These are phyloP conservation scores for Lactarius deliciosus DNA, from an alignment of 768 basidiomycete species.

Conservation along the genomic window DNA sequence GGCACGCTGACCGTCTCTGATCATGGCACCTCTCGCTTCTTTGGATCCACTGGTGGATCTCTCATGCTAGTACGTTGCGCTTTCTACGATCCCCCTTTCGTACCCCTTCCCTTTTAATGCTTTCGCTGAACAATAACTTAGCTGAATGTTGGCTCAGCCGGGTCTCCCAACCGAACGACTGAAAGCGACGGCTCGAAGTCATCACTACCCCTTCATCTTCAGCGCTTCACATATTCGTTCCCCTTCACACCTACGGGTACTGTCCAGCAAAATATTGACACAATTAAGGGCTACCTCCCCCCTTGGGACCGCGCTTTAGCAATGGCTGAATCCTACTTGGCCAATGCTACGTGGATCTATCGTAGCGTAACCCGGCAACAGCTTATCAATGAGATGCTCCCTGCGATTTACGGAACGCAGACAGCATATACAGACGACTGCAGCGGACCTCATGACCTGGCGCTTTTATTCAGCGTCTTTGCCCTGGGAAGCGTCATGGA, in stretches of 20 bases:
- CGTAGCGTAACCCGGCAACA: constrained; percentile 66
- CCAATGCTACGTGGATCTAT: constrained; percentile 59
- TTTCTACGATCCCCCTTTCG: too few species aligned
- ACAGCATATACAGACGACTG: constrained; percentile 30
- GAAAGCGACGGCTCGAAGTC: constrained; percentile 25
- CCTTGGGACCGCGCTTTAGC: constrained; percentile 52
- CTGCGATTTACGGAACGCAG: constrained; percentile 55
- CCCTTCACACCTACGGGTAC: constrained; percentile 34
- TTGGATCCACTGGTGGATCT: too few species aligned
- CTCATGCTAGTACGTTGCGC: too few species aligned
- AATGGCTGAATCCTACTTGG: constrained; percentile 68
- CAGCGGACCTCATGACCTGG: constrained; percentile 37
- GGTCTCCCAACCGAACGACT: constrained; percentile 25
- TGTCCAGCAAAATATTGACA: constrained; percentile 29
- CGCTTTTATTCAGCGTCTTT: constrained; percentile 22
- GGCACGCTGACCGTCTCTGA: too few species aligned
- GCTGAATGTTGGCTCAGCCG: constrained; percentile 9
- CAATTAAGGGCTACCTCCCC: constrained; percentile 41
- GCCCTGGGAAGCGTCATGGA: too few species aligned
- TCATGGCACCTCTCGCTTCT: too few species aligned
- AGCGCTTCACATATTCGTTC: constrained; percentile 33
- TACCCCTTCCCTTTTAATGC: too few species aligned
- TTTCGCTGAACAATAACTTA: too few species aligned
- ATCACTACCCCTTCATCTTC: constrained; percentile 31
- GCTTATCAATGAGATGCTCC: constrained; percentile 64